Percentiles rank a stretch among this genome's conserved stretches.
phyloP scores from a whole-genome alignment of 495 filamentous ascomycete genomes.

The Aspergillus asperescens region DNA sequence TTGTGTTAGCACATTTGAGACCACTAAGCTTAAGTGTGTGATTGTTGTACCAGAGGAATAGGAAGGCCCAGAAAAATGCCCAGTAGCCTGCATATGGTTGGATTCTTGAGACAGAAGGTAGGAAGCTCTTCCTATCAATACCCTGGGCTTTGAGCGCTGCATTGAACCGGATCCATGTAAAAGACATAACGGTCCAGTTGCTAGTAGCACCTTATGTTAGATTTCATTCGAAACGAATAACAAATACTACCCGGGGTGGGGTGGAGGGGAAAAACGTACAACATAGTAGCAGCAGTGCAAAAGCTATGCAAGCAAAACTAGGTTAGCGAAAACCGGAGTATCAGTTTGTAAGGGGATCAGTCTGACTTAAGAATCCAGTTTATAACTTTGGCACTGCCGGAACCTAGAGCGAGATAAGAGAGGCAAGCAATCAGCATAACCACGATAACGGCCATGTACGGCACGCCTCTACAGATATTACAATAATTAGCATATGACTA shows the following conservation, averaged over 20 bases:
- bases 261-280: not conserved
- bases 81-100: slow-evolving; percentile 1
- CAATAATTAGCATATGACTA: not conserved
- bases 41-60: not conserved
- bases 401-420: not conserved
- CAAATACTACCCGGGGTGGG: not conserved
- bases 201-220: not conserved
- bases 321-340: not conserved
- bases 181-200: not conserved
- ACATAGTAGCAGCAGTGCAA: slow-evolving; percentile 4
- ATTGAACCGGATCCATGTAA: not conserved
- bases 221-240: too few species aligned
- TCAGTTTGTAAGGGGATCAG: not conserved
- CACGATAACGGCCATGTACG: not conserved
- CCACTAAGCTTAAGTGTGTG: not conserved
- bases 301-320: not conserved
- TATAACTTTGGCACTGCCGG: not conserved
- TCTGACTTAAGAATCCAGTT: not conserved
- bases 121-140: not conserved
- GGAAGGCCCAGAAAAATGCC: not conserved
- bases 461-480: not conserved
- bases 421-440: not conserved
- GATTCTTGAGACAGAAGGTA: not conserved
- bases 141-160: not conserved
- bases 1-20: not conserved